Evolutionary conservation across 371 early-diverging fungal species (phyloP).

Genomic region (Blastocladiella emersonii): DNA sequence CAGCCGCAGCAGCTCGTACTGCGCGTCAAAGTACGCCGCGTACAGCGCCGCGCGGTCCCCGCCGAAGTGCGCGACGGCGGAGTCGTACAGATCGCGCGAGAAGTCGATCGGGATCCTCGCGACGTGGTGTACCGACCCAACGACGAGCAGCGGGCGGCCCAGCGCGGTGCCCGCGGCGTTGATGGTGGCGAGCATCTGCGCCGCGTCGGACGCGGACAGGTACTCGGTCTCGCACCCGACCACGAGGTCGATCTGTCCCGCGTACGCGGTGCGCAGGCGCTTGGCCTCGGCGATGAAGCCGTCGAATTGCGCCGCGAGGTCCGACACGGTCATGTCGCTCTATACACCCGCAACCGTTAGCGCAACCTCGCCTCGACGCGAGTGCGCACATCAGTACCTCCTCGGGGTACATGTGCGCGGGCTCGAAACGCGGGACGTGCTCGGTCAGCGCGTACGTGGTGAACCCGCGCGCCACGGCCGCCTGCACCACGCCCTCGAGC

Average conservation of each 20-base stretch:
- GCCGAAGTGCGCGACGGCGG: slow-evolving; percentile 23
- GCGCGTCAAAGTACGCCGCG: slow-evolving; percentile 72
- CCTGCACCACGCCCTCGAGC: slow-evolving; percentile 50
- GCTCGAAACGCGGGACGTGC: slow-evolving; percentile 60
- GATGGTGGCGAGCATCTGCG: slow-evolving; percentile 12
- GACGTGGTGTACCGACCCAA: slow-evolving; percentile 91
- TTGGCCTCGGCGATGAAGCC: slow-evolving; percentile 53
- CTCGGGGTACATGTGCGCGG: slow-evolving; percentile 65
- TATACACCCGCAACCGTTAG: slow-evolving; percentile 11
- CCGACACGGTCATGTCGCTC: slow-evolving; percentile 42
- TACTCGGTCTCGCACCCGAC: slow-evolving; percentile 86
- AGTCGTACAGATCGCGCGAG: slow-evolving; percentile 28
- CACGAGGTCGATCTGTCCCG: slow-evolving; percentile 45
- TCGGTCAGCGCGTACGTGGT: slow-evolving; percentile 55
- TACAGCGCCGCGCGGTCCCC: slow-evolving; percentile 33
- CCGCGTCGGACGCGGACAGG: slow-evolving; percentile 29
- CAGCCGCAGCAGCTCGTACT: slow-evolving; percentile 51
- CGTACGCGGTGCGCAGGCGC: slow-evolving; percentile 33
- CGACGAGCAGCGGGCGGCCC: slow-evolving; percentile 51
- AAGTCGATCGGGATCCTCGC: slow-evolving; percentile 70
- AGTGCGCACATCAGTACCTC: slow-evolving; percentile 27
- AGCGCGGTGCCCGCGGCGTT: slow-evolving; percentile 14
- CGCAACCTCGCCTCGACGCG: slow-evolving; percentile 3
- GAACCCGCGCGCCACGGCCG: slow-evolving; percentile 53
- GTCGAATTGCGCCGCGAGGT: slow-evolving; percentile 37